Base-by-base conservation (phyloP, 2,329 filamentous ascomycete species). In the Alternaria angustiovoidea region DNA sequence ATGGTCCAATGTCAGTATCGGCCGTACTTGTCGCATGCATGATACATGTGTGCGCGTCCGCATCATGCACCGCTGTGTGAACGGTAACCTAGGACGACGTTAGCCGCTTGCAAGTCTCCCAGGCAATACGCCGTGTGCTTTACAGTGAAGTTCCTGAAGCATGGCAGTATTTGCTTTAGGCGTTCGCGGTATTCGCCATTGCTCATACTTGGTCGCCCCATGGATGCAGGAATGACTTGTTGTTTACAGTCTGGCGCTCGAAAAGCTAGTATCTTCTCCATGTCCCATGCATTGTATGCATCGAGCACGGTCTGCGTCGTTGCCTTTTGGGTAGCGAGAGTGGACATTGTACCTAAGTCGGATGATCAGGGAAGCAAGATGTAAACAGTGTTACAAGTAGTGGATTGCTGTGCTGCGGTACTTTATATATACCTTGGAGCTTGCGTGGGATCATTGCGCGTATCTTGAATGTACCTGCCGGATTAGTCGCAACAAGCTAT, bases 21-120 rank as follows among this genome's bases (percentile, higher is more conserved):
- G 49, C 49, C 28, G 32, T 53, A 2, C 49, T 53, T 20, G 49
- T 41, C 24, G 49, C 49, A 41, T 53, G 34, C 34, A 38, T 38
- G 16, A 38, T 38, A 38, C 14, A 38, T 16, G 16, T 38, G 7
- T 38, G 16, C 34, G 34, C 34, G 16, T n/a, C 14, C 34, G 34
- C 34, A 38, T 38, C 49, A 39, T 52, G 49, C 5, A 42, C 34
- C 2, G 20, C 49, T 42, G 44, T 47, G 28, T 47, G 44, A 4
- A 47, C 44, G 4, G 44, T 47, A 7, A 47, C n/a, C 44, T 47
- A 9, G 0, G n/a, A 1, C 0, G 6, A 47, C 2, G 11, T 47
- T 3, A 47, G 44, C 30, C 3, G 11, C n/a, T 20, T 47, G n/a
- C 6, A 9, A 4, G 36, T 38, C 36, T 2, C 28, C 11, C 0